Percentiles rank a stretch among this genome's conserved stretches.
phyloP scores from a whole-genome alignment of 164 flowering plant species.

The Stephania yunnanensis region DNA sequence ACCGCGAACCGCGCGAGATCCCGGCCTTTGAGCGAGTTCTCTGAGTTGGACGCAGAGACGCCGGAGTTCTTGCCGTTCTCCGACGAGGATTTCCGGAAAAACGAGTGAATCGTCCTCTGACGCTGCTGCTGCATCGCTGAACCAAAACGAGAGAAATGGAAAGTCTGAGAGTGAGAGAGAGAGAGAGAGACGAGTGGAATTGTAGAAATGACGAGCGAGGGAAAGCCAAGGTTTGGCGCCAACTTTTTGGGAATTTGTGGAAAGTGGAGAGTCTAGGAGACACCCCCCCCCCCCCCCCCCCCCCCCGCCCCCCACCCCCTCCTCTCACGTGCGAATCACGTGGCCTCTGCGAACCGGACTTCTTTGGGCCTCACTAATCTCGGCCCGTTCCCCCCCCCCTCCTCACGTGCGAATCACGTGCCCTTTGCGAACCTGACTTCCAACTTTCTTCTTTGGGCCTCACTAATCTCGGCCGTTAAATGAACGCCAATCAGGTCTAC shows the following conservation, averaged over 20 bases:
- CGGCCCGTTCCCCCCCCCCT: too few species aligned
- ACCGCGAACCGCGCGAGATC: not conserved
- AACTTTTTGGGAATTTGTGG: not conserved
- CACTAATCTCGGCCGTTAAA: too few species aligned
- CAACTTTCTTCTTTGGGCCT: too few species aligned
- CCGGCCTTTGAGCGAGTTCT: not conserved
- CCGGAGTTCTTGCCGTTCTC: conserved; percentile 22
- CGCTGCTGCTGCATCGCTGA: conserved; percentile 51
- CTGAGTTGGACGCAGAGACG: not conserved
- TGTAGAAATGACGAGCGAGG: not conserved
- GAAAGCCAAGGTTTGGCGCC: not conserved
- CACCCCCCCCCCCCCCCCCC: too few species aligned
- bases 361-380: too few species aligned
- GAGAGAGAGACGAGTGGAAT: too few species aligned
- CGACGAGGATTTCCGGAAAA: conserved; percentile 50
- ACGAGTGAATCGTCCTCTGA: conserved; percentile 70
- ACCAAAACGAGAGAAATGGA: not conserved
- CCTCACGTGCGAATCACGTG: not conserved
- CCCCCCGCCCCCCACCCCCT: too few species aligned
- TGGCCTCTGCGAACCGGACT: too few species aligned
- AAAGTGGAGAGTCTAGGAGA: not conserved
- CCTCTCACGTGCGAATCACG: too few species aligned
- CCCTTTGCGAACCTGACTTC: too few species aligned
- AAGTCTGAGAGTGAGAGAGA: not conserved
- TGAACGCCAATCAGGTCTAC: too few species aligned